Base-by-base conservation (phyloP, 257 asterid genomes). In the Jasminum sambac region DNA sequence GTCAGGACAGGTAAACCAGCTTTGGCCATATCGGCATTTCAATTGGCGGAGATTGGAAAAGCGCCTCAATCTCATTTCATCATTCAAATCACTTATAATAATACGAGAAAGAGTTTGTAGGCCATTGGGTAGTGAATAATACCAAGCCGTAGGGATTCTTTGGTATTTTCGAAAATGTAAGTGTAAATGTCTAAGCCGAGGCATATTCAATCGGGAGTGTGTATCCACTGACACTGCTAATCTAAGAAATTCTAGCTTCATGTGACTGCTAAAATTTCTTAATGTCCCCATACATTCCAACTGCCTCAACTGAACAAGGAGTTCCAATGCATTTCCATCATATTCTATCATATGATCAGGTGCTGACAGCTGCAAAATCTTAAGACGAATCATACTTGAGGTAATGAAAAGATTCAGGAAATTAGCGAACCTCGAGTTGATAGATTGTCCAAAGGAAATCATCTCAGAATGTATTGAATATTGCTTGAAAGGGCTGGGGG, bases 241-340 rank as follows among this genome's bases (percentile, higher is more conserved):
- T 24, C 36, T 30, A 69, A 69, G 43, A 57, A 39, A 4, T 57
- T 69, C 73, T 30, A 69, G 66, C 38, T 69, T 57, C 11, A 25
- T 8, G 9, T 57, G 10, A 2, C 12, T 25, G 19, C 38, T 57
- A 12, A 21, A 30, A 30, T 1, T 1, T 30, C 4, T 30, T 30
- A 30, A 30, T 4, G 1, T 30, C 36, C 1, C 36, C 1, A 1
- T 1, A 30, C 2, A 30, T 30, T 30, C 36, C 36, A 30, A 30
- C 2, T 30, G 36, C 36, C 36, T 30, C 36, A 30, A 30, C 4
- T 30, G 36, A 30, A 30, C 36, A 30, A 30, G 36, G 36, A 30
- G 36, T 30, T 30, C 36, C 36, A 30, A 30, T 30, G 36, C 36
- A 4, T 1, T 30, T 4, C 36, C 36, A 30, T 30, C 36, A 30